Conservation (phyloP, 2,329 filamentous ascomycete genomes). For the Trichoderma sp. region DNA sequence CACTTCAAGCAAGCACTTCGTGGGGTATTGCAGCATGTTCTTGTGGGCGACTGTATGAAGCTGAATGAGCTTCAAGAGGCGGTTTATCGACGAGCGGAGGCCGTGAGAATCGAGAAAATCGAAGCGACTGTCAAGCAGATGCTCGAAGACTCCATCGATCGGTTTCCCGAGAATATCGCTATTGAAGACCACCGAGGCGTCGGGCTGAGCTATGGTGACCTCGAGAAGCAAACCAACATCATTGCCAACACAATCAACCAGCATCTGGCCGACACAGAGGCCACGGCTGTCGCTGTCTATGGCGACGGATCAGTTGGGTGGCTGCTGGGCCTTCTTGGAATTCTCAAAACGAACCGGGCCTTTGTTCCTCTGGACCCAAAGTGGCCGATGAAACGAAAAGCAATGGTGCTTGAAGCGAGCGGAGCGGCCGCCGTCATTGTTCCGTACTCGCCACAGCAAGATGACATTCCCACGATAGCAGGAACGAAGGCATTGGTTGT, state of each 20-base stretch:
- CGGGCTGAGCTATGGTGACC: background rate
- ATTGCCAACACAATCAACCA: background rate
- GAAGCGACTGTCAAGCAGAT: background rate
- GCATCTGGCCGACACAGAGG: background rate
- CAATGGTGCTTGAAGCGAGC: conserved; percentile 1
- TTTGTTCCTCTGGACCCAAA: conserved; percentile 26
- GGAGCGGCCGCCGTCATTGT: conserved; percentile 1
- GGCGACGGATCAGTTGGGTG: conserved; percentile 22
- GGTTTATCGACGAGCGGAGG: background rate
- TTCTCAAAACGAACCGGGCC: conserved; percentile 15
- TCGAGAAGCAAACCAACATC: background rate
- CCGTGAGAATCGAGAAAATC: background rate
- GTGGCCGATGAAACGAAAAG: conserved; percentile 19
- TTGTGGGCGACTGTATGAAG: conserved; percentile 8
- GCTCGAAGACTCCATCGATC: background rate
- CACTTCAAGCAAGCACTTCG: conserved; percentile 23
- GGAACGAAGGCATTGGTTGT: background rate
- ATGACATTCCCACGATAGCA: background rate
- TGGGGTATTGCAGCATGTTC: background rate
- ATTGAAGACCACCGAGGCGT: background rate
- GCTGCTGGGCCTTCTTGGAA: conserved; percentile 20
- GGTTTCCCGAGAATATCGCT: background rate
- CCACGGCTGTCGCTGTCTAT: conserved; percentile 8
- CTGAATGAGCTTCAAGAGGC: background rate
- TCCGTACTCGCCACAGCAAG: background rate